Percentiles rank a stretch among this genome's conserved stretches.
Conservation (phyloP, 345 rosid species). For the Geranium rotundifolium region DNA sequence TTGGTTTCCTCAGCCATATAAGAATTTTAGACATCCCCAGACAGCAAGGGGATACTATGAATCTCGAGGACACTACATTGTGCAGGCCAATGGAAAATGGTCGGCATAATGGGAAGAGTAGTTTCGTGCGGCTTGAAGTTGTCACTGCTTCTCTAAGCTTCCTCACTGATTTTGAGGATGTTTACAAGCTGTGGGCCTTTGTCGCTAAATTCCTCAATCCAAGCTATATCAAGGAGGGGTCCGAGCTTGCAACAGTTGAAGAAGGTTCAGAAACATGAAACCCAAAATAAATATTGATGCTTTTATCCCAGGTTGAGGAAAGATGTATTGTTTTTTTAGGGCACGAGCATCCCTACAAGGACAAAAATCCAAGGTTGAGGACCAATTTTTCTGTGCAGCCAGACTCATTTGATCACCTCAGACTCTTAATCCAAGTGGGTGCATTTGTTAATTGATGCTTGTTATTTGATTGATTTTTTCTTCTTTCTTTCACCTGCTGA, state of each 20-base stretch:
- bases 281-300: constrained; percentile 2
- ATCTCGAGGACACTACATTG: constrained; percentile 45
- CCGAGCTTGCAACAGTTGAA: constrained; percentile 54
- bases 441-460: constrained; percentile 44
- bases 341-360: not conserved
- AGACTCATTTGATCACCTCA: constrained; percentile 7
- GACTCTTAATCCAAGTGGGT: constrained; percentile 20
- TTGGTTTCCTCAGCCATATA: constrained; percentile 88
- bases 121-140: constrained; percentile 73
- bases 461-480: constrained; percentile 22
- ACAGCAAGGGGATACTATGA: constrained; percentile 32
- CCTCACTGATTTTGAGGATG: constrained; percentile 93
- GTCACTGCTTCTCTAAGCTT: constrained; percentile 95
- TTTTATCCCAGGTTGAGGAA: constrained; percentile 10
- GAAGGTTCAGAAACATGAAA: constrained; percentile 57
- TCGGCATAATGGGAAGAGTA: constrained; percentile 38
- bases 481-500: constrained; percentile 6
- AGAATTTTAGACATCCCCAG: constrained; percentile 48
- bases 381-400: too few relatives aligned
- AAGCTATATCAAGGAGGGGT: constrained; percentile 46
- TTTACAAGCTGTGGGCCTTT: constrained; percentile 80
- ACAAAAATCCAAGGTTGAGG: not conserved
- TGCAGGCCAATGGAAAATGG: constrained; percentile 69
- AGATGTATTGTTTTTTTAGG: constrained; percentile 2
- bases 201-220: constrained; percentile 87